Base-by-base conservation (phyloP, 1,139 yeast genomes). In the Zygosaccharomyces pseudobailii region DNA sequence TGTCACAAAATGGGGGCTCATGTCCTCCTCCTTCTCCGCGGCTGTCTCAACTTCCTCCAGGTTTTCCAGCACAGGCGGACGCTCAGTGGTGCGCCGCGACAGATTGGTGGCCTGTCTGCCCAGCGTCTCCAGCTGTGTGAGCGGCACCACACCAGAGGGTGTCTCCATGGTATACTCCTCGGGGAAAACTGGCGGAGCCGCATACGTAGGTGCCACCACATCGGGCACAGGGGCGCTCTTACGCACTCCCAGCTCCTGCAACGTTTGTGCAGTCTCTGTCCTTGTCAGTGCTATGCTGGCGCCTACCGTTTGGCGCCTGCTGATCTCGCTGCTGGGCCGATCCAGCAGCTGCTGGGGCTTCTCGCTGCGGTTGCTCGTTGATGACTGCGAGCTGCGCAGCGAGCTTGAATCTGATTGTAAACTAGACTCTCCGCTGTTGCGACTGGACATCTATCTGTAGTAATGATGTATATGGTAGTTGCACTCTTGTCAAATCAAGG, bases 91-190 rank as follows among this genome's bases (percentile, higher is more conserved):
- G 20, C 55, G 51, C 50, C 69, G 64, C 45, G 71, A 63, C 23
- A 65, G 56, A n/a, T 66, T 66, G 2, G 76, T 63, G 45, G 72
- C 69, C 1, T 72, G 63, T 71, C 94, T 76, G 37, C 94, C 94
- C 40, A 85, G 52, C 4, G 76, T 72, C 43, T 79, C 85, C 57
- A 88, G 72, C 0, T 95, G 84, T 38, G 79, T 72, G 3, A 83
- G 86, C 2, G 88, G 90, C 6, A 88, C 96, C 48, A 88, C 73
- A 54, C 96, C 96, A 5, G 96, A 86, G 44, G 77, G 75, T 0
- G 96, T 88, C 71, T 88, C 96, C 63, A 88, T 58, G 6, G 89
- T 84, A 66, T 86, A 88, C 66, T 88, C 96, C 71, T 88, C 96
- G 10, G 96, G 96, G 73, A 88, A 88, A 40, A 87, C 83, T 5